A percentile compares a stretch with the other conserved stretches of the same genome.
phyloP scores from a whole-genome alignment of 1,284 basidiomycete genomes.

The Cerrena zonata region DNA sequence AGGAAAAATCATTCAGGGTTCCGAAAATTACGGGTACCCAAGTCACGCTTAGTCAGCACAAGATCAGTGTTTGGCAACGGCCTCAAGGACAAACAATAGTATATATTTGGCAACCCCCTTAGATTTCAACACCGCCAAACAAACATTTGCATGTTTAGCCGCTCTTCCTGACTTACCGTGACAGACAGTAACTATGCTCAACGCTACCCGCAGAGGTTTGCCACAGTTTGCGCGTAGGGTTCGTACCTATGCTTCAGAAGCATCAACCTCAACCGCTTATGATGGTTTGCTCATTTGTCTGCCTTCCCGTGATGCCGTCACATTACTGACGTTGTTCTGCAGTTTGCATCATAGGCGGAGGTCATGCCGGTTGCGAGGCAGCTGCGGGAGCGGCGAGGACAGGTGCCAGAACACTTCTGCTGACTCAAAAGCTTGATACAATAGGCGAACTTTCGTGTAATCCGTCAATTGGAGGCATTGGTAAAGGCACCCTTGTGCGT shows the following conservation, averaged over 20 bases:
- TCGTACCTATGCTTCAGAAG: conserved; percentile 17
- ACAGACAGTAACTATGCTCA: not conserved
- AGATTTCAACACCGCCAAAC: conserved; percentile 4
- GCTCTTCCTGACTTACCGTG: not conserved
- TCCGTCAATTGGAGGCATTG: conserved; percentile 82
- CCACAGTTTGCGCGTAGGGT: not conserved
- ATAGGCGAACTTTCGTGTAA: conserved; percentile 89
- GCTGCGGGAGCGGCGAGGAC: conserved; percentile 79
- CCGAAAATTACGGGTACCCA: not conserved
- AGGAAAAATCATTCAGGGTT: not conserved
- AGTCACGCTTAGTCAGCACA: not conserved
- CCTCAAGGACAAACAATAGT: not conserved
- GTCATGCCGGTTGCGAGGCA: conserved; percentile 88
- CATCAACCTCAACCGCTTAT: conserved; percentile 14
- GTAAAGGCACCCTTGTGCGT: conserved; percentile 82
- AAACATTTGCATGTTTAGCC: not conserved
- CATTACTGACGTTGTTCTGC: conserved; percentile 4
- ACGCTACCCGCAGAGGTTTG: not conserved
- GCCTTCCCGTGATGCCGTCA: conserved; percentile 1
- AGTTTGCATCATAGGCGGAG: conserved; percentile 87
- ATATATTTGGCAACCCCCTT: conserved; percentile 5
- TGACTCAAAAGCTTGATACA: conserved; percentile 76
- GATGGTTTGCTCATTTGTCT: conserved; percentile 18
- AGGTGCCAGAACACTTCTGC: conserved; percentile 72
- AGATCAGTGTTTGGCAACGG: not conserved